Conservation (phyloP, 2,329 filamentous ascomycete species). For the Aureobasidium uvarum region DNA sequence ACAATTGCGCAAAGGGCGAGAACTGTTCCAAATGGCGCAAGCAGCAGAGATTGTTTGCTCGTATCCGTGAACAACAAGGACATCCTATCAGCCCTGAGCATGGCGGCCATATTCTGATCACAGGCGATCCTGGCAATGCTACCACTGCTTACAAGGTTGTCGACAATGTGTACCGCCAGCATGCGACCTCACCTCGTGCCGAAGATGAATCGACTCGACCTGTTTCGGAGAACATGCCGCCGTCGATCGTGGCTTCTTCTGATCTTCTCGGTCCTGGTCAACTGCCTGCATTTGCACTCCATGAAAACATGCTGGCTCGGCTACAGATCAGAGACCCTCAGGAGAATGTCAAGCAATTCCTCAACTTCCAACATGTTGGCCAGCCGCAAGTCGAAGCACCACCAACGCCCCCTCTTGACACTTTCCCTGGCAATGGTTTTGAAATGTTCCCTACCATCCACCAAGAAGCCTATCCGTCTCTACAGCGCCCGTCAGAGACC, state of each 20-base stretch:
- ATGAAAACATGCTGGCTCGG: conserved; percentile 68
- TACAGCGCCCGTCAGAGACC: conserved; percentile 43
- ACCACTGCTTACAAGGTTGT: conserved; percentile 58
- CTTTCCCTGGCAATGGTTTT: conserved; percentile 38
- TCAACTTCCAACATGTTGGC: conserved; percentile 72
- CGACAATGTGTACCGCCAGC: conserved; percentile 48
- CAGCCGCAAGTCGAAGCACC: conserved; percentile 54
- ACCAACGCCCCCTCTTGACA: conserved; percentile 60
- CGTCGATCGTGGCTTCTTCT: conserved; percentile 74
- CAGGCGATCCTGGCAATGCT: conserved; percentile 76
- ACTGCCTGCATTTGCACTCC: conserved; percentile 63
- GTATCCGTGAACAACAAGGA: conserved; percentile 68
- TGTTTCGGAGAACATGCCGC: conserved; percentile 68
- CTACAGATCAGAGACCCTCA: conserved; percentile 76
- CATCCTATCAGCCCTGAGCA: conserved; percentile 62
- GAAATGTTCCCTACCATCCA: conserved; percentile 56
- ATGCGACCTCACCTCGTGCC: background rate
- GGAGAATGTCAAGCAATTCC: conserved; percentile 89
- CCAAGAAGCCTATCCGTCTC: conserved; percentile 36
- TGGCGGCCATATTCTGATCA: conserved; percentile 70
- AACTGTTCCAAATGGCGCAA: conserved; percentile 79
- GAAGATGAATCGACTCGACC: conserved; percentile 53
- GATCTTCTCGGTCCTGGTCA: conserved; percentile 76
- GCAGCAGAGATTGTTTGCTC: conserved; percentile 73
- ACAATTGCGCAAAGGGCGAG: conserved; percentile 82